Percentiles rank a stretch among this genome's conserved stretches.
Evolutionary conservation across 139 green algal species (phyloP).

Genomic region (Coelastrella sp.): DNA sequence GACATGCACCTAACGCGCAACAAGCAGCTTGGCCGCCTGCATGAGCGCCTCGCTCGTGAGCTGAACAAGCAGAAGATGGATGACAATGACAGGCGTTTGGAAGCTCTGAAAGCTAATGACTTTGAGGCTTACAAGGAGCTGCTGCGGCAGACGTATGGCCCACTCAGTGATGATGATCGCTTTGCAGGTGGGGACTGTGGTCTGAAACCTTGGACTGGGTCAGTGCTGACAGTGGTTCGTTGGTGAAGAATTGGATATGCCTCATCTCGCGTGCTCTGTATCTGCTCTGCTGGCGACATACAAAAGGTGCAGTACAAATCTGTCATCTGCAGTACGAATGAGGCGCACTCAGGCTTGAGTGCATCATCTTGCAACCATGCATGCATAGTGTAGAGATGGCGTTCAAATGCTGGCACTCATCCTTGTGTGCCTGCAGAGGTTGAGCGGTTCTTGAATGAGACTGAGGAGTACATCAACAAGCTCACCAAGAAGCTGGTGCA

Average conservation of each 20-base stretch:
- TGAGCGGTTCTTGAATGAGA: slow-evolving; percentile 90
- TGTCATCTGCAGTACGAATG: too few species aligned
- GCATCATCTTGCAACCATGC: too few species aligned
- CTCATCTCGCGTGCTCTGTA: neutral
- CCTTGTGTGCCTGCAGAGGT: slow-evolving; percentile 69
- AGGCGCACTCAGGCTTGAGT: too few species aligned
- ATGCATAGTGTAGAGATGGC: too few species aligned
- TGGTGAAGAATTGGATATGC: too few species aligned
- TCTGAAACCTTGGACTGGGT: too few species aligned
- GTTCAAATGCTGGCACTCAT: too few species aligned
- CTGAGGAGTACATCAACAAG: slow-evolving; percentile 95
- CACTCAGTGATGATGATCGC: slow-evolving; percentile 33
- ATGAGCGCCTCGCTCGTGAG: slow-evolving; percentile 73
- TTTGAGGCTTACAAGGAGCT: slow-evolving; percentile 97
- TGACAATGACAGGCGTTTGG: slow-evolving; percentile 60
- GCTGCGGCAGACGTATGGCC: slow-evolving; percentile 69
- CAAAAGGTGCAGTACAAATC: too few species aligned
- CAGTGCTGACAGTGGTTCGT: too few species aligned
- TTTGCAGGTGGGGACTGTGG: slow-evolving; percentile 50
- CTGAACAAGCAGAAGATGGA: slow-evolving; percentile 55
- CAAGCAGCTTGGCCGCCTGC: slow-evolving; percentile 70
- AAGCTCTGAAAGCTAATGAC: slow-evolving; percentile 92
- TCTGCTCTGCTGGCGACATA: neutral
- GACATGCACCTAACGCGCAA: slow-evolving; percentile 64
- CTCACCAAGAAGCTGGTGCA: slow-evolving; percentile 89